A percentile compares a stretch with the other conserved stretches of the same genome.
phyloP scores from a whole-genome alignment of 2,329 filamentous ascomycete genomes.

The Parafenestella ontariensis region DNA sequence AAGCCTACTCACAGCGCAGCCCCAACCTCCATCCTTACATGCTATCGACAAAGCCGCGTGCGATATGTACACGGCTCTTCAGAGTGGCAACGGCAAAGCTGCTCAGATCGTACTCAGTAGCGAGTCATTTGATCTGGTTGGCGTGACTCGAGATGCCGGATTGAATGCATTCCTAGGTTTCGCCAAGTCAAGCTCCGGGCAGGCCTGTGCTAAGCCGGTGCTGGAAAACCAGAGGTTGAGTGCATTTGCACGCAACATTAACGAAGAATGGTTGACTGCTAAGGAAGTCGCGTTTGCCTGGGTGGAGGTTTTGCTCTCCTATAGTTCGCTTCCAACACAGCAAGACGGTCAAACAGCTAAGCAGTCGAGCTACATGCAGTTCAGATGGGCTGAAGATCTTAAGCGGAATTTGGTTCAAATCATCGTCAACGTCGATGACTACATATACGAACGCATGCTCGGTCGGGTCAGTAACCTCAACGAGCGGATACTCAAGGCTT shows the following conservation, averaged over 20 bases:
- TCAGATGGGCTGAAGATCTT: constrained; percentile 62
- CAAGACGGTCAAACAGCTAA: constrained; percentile 10
- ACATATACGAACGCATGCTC: constrained; percentile 54
- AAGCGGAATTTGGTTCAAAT: constrained; percentile 63
- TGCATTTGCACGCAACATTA: constrained; percentile 55
- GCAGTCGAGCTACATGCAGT: constrained; percentile 60
- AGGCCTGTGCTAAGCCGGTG: constrained; percentile 48
- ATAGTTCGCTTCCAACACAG: constrained; percentile 38
- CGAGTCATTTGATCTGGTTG: constrained; percentile 59
- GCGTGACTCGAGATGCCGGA: constrained; percentile 58
- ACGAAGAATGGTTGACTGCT: constrained; percentile 55
- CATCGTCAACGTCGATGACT: constrained; percentile 62
- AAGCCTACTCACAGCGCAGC: constrained; percentile 30
- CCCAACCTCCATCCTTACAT: constrained; percentile 15
- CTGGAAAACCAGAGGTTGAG: constrained; percentile 50
- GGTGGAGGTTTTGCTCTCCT: constrained; percentile 60
- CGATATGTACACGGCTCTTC: constrained; percentile 52
- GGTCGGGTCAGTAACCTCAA: constrained; percentile 43
- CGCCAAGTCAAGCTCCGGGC: constrained; percentile 56
- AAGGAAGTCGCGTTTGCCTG: constrained; percentile 63
- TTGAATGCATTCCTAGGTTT: constrained; percentile 65
- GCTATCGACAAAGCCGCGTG: constrained; percentile 45
- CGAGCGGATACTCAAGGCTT: constrained; percentile 31
- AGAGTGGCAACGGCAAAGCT: constrained; percentile 47
- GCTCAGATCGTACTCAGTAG: constrained; percentile 58